Percentiles rank a stretch among this genome's conserved stretches.
Evolutionary conservation across 2,329 filamentous ascomycete genomes (phyloP).

Genomic region (Ophiostoma populinum): DNA sequence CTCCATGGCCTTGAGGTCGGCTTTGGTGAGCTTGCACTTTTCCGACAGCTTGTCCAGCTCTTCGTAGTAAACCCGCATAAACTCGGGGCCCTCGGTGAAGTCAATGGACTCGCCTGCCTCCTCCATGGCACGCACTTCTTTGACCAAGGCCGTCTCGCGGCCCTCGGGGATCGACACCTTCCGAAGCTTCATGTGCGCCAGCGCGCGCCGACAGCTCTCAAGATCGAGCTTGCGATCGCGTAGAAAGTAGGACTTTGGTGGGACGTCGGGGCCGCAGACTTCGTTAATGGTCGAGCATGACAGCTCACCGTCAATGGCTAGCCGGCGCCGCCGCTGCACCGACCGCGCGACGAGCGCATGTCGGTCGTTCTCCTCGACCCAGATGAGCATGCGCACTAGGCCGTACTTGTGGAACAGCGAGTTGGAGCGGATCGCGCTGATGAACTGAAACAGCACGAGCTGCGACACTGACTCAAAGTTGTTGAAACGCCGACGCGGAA

Average conservation of each 20-base stretch:
- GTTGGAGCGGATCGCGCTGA: slow-evolving; percentile 38
- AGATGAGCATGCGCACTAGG: slow-evolving; percentile 61
- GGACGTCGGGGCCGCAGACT: slow-evolving; percentile 21
- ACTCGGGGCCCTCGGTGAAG: neutral
- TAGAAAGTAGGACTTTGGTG: slow-evolving; percentile 13
- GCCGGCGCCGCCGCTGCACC: slow-evolving; percentile 35
- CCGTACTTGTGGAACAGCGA: slow-evolving; percentile 58
- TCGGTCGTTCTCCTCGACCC: slow-evolving; percentile 47
- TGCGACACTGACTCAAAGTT: slow-evolving; percentile 37
- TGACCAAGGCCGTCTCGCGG: slow-evolving; percentile 22
- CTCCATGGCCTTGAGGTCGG: too few relatives aligned
- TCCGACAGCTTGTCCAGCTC: neutral
- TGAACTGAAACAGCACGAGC: slow-evolving; percentile 44
- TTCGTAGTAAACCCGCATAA: neutral
- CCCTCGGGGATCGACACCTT: slow-evolving; percentile 26
- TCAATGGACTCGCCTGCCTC: neutral
- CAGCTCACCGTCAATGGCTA: slow-evolving; percentile 42
- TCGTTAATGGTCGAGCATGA: slow-evolving; percentile 41
- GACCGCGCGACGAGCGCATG: slow-evolving; percentile 40
- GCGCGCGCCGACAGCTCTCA: slow-evolving; percentile 22
- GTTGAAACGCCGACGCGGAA: slow-evolving; percentile 30
- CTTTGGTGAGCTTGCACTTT: too few relatives aligned
- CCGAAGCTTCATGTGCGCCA: slow-evolving; percentile 30
- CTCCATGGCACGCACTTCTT: slow-evolving; percentile 7
- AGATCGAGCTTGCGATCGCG: slow-evolving; percentile 32